Percentiles rank a stretch among this genome's conserved stretches.
Conservation (phyloP, 495 filamentous ascomycete species). For the Penicillium lividum region DNA sequence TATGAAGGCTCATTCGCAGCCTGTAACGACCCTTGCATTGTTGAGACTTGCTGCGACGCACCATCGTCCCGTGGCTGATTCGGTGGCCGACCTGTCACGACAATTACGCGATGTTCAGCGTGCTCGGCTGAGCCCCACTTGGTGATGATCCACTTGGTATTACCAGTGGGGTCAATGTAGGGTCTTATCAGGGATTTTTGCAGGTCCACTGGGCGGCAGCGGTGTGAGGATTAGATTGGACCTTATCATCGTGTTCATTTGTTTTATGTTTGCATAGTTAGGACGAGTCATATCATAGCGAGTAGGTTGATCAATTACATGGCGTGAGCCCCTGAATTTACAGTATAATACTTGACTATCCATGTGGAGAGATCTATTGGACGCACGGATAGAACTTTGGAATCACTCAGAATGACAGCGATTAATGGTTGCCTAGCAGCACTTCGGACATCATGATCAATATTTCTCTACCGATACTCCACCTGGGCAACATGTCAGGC, state of each 20-base stretch:
- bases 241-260: background rate
- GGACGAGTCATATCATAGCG: background rate
- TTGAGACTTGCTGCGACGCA: conserved; percentile 25
- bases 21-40: conserved; percentile 19
- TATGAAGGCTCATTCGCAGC: background rate
- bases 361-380: too few species aligned
- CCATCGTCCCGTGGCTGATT: conserved; percentile 26
- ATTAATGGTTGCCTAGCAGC: background rate
- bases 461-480: background rate
- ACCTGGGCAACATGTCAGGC: background rate
- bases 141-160: conserved; percentile 14
- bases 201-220: too few species aligned
- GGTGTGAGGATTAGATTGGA: too few species aligned
- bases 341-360: background rate
- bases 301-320: background rate
- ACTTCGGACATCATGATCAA: background rate
- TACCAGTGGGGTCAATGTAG: background rate
- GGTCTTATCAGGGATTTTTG: background rate
- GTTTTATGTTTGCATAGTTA: background rate
- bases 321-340: background rate
- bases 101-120: conserved; percentile 22
- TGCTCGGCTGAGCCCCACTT: conserved; percentile 13
- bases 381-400: background rate
- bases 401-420: background rate
- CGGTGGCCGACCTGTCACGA: conserved; percentile 20